These are phyloP conservation scores for Acacia confusa DNA, from an alignment of 306 rosid genomes.

Conservation along the genomic window DNA sequence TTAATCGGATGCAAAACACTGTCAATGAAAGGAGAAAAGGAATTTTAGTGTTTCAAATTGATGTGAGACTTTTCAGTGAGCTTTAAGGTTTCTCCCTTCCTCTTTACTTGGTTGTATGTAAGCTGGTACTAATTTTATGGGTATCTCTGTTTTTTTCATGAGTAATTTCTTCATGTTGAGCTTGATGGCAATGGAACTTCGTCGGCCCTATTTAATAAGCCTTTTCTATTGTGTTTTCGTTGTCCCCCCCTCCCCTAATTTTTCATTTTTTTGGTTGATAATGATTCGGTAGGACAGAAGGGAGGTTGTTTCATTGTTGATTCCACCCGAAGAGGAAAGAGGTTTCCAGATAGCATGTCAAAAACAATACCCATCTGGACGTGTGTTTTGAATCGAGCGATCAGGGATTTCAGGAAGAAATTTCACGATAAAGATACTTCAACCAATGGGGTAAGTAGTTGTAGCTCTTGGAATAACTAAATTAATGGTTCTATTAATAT, in stretches of 20 bases:
- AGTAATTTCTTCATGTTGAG: not conserved
- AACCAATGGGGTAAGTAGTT: conserved; percentile 43
- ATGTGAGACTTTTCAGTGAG: not conserved
- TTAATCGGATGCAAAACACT: not conserved
- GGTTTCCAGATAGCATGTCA: conserved; percentile 97
- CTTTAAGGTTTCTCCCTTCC: not conserved
- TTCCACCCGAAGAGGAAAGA: conserved; percentile 88
- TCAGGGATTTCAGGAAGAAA: conserved; percentile 44
- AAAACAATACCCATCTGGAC: conserved; percentile 95
- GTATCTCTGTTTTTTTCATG: not conserved
- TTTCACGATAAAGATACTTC: conserved; percentile 20
- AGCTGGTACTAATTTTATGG: not conserved
- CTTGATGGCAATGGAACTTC: not conserved
- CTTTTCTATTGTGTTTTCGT: not conserved
- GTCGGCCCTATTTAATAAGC: not conserved
- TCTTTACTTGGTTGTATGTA: not conserved
- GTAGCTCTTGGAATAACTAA: not conserved
- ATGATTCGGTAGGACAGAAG: conserved; percentile 70
- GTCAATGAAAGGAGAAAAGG: not conserved
- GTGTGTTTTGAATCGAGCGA: conserved; percentile 78
- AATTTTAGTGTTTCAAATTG: not conserved
- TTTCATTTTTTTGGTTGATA: not conserved
- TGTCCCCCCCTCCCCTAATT: not conserved
- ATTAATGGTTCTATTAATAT: not conserved
- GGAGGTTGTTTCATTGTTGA: conserved; percentile 88